phyloP scores from a whole-genome alignment of 139 green algal species.

The Diplosphaera chodatii region DNA sequence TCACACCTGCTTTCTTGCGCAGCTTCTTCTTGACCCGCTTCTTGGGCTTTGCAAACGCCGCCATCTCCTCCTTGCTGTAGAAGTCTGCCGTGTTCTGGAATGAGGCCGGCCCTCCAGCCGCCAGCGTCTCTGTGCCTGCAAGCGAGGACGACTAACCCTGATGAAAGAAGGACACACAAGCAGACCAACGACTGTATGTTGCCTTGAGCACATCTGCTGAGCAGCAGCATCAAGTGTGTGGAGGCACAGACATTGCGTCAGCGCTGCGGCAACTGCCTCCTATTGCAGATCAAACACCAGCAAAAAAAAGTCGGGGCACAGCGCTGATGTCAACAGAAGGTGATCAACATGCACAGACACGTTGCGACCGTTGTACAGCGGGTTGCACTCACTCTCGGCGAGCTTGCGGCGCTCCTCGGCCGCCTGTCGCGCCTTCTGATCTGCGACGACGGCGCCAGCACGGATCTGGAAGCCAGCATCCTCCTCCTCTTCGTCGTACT shows the following conservation, averaged over 20 bases:
- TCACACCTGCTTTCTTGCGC: slow-evolving; percentile 43
- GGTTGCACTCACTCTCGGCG: slow-evolving; percentile 31
- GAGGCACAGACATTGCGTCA: too few species aligned
- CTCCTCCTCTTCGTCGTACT: slow-evolving; percentile 86
- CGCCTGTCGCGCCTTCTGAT: slow-evolving; percentile 26
- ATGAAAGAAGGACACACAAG: too few species aligned
- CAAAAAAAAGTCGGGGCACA: too few species aligned
- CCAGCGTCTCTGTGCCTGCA: background rate
- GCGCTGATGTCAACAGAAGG: too few species aligned
- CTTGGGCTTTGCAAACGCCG: slow-evolving; percentile 51
- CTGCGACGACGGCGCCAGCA: slow-evolving; percentile 19
- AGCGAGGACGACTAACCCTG: too few species aligned
- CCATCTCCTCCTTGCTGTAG: slow-evolving; percentile 65
- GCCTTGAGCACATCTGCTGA: too few species aligned
- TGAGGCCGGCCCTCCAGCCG: background rate
- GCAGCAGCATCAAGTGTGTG: too few species aligned
- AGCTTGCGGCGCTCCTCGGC: slow-evolving; percentile 58
- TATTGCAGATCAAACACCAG: too few species aligned
- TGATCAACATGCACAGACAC: too few species aligned
- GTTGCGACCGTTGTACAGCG: too few species aligned
- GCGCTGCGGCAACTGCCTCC: too few species aligned
- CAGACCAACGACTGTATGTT: too few species aligned
- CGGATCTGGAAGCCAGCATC: slow-evolving; percentile 49
- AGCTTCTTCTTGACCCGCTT: slow-evolving; percentile 56
- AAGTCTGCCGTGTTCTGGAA: slow-evolving; percentile 38